Base-by-base conservation (phyloP, 2,329 filamentous ascomycete genomes). In the Xylariaceae sp. region DNA sequence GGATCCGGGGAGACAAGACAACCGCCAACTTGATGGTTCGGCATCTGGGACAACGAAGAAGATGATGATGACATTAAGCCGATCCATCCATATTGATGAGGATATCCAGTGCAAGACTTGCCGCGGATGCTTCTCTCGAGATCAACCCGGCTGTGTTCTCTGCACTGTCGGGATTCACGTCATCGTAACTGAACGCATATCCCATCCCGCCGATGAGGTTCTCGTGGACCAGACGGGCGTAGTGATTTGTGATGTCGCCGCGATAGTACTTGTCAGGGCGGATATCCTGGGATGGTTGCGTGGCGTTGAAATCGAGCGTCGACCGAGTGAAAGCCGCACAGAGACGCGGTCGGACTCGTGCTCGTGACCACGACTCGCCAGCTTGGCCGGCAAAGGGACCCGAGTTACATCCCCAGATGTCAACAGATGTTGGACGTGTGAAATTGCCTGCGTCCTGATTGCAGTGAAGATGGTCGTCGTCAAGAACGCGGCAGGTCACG, bases 151-250 rank as follows among this genome's bases (percentile, higher is more conserved):
- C 77, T 51, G 83, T 79, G 65, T 86, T 81, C 56, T 76, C 73
- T 5, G 76, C 79, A 58, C 77, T 75, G 0, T 53, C 35, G 1
- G 82, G 79, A 45, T 80, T 80, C 3, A 88, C 85, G 67, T 88
- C 85, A 65, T 88, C 86, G 62, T 87, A 88, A 0, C 85, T 76
- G 66, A 88, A 88, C 0, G 82, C 80, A 65, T 88, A 88, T 0
- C 85, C 86, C 51, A 76, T 74, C 0, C 80, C 79, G 66, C 86
- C 82, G 0, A 78, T 68, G 68, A 86, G 82, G 23, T 81, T 76
- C 17, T 78, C 72, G 69, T 88, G 85, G 1, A 88, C 77, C 10
- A 86, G 73, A 1, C 81, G 73, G 17, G 82, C 75, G 65, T 85
- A 88, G 66, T 86, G 82, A 61, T 74, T 75, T 4, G 76, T 78